Conservation (phyloP, 2,329 filamentous ascomycete genomes). For the Microascus cirrosus region DNA sequence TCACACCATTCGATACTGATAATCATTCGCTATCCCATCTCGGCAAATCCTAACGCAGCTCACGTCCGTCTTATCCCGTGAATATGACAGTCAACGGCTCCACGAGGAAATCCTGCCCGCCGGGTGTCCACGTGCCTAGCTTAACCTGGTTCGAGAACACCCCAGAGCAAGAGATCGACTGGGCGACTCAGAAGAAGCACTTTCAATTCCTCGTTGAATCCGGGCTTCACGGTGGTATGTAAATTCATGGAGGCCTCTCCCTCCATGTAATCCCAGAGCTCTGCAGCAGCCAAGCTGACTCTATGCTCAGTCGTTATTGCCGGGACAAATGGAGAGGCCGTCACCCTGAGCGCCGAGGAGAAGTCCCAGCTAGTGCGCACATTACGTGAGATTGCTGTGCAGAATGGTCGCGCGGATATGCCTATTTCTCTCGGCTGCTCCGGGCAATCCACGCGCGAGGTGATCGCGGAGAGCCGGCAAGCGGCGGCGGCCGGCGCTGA, state of each 20-base stretch:
- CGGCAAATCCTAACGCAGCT: not conserved
- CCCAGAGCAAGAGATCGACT: slow-evolving; percentile 40
- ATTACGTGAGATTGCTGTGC: slow-evolving; percentile 48
- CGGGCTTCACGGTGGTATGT: slow-evolving; percentile 35
- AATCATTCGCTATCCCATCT: not conserved
- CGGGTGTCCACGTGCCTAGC: slow-evolving; percentile 44
- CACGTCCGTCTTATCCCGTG: not conserved
- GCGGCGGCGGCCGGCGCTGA: slow-evolving; percentile 54
- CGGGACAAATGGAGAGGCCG: slow-evolving; percentile 65
- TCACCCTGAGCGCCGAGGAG: slow-evolving; percentile 55
- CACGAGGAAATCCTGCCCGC: slow-evolving; percentile 24
- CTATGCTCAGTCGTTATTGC: slow-evolving; percentile 48
- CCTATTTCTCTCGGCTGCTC: slow-evolving; percentile 57
- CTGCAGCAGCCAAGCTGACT: not conserved
- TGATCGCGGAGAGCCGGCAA: slow-evolving; percentile 52
- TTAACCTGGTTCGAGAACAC: slow-evolving; percentile 42
- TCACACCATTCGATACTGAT: not conserved
- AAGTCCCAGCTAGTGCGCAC: slow-evolving; percentile 48
- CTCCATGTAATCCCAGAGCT: not conserved
- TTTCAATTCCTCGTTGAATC: slow-evolving; percentile 40
- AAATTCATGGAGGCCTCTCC: not conserved
- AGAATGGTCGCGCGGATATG: slow-evolving; percentile 42
- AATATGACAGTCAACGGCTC: slow-evolving; percentile 2
- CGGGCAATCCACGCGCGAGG: slow-evolving; percentile 54
- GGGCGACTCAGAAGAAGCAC: slow-evolving; percentile 40